Evolutionary conservation across 176 grass and related monocot genomes (phyloP), one percentile per base, ranked within the genome.

Genomic region (Dendrocalamus sinicus): DNA sequence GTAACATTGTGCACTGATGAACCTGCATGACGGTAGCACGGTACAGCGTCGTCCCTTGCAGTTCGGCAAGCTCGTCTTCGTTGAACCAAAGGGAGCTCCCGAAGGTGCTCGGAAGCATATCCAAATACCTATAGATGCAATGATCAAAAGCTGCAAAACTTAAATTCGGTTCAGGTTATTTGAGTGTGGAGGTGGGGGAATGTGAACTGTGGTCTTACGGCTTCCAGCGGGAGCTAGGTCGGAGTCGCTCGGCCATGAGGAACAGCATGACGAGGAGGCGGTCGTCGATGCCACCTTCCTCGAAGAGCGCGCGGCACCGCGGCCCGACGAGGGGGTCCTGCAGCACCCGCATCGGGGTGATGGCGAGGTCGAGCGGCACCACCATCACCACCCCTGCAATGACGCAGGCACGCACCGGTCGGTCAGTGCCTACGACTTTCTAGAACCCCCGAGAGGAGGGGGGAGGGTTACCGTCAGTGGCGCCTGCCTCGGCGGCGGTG

Each of bases 261-360:
- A 95, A 98, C 55, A 98, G 69, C 93, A 92, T 98, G 22, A 98
- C 81, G 59, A 98, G 91, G 48, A 95, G 92, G 32, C 93, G 93
- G 69, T 94, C 96, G 46, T 98, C 96, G 19, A 92, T 84, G 65
- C 71, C 47, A 15, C 91, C 93, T 16, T 94, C 91, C 70, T 94
- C 88, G 26, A 95, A 95, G 77, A 95, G 68, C 64, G 85, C 86
- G 46, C 91, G 89, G 84, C 90, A 98, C 39, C 74, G 89, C 77
- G 86, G 84, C 0, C 96, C 96, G 11, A 95, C 77, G 8, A 90
- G 85, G 2, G 88, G 88, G 78, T 98, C 96, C 83, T 98, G 96
- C 69, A 98, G 90, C 62, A 98, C 91, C 81, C 93, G 90, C 91
- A 98, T 95, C 35, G 93, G 91, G 14, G 96, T 95, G 53, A 98